phyloP scores from a whole-genome alignment of 805 yeast species.

The Scheffersomyces stipitis region DNA sequence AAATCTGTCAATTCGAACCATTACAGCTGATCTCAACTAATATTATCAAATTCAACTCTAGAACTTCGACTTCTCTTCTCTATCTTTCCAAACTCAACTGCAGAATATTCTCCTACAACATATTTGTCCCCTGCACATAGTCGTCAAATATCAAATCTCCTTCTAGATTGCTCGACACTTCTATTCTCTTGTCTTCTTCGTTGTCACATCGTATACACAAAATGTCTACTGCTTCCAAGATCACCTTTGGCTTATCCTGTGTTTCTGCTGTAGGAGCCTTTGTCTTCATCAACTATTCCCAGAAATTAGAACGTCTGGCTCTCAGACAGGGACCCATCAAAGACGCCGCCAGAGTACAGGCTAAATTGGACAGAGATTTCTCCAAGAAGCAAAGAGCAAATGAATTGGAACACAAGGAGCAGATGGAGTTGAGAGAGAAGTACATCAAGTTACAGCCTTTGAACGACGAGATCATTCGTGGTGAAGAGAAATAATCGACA shows the following conservation, averaged over 20 bases:
- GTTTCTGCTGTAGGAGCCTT: slow-evolving; percentile 58
- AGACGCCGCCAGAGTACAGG: slow-evolving; percentile 66
- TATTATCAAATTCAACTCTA: too few relatives aligned
- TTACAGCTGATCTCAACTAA: too few relatives aligned
- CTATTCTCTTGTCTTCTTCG: too few relatives aligned
- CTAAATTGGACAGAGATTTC: slow-evolving; percentile 41
- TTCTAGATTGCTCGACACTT: too few relatives aligned
- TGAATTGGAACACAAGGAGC: slow-evolving; percentile 64
- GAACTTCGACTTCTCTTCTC: too few relatives aligned
- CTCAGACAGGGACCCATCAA: slow-evolving; percentile 82
- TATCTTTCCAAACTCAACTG: too few relatives aligned
- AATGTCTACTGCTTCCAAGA: slow-evolving; percentile 81
- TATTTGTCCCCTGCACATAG: too few relatives aligned
- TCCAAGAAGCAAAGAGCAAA: slow-evolving; percentile 49
- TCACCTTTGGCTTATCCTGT: slow-evolving; percentile 64
- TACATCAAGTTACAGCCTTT: slow-evolving; percentile 65
- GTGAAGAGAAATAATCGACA: slow-evolving; percentile 19
- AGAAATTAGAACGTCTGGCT: slow-evolving; percentile 66
- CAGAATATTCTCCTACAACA: too few relatives aligned
- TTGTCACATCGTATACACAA: too few relatives aligned
- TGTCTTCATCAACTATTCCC: slow-evolving; percentile 68
- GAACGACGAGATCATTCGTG: slow-evolving; percentile 32
- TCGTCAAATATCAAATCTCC: too few relatives aligned
- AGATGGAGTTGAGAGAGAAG: slow-evolving; percentile 57
- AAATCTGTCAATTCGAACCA: too few relatives aligned